Percentiles rank a stretch among this genome's conserved stretches.
These are phyloP conservation scores for Phytophthora hybrid DNA, from an alignment of 352 stramenopile species.

Conservation along the genomic window DNA sequence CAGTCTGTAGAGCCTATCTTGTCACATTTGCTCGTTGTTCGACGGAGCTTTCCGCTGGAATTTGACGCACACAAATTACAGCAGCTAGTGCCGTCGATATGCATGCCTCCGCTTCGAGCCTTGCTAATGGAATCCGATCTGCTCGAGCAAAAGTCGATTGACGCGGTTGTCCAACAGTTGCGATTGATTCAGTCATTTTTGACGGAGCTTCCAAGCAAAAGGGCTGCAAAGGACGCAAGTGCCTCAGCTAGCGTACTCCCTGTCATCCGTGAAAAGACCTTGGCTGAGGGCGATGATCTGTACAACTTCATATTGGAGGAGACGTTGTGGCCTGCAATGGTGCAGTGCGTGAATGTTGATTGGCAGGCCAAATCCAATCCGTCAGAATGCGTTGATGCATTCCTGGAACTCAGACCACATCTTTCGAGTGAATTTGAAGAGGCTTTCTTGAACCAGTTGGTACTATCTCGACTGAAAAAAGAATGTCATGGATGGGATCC, in stretches of 20 bases:
- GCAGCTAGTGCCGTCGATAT: conserved; percentile 75
- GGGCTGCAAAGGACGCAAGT: conserved; percentile 3
- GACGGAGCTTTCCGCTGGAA: conserved; percentile 58
- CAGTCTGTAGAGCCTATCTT: conserved; percentile 57
- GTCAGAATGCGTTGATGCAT: conserved; percentile 52
- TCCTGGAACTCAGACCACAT: conserved; percentile 58
- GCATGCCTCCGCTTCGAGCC: conserved; percentile 64
- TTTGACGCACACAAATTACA: conserved; percentile 83
- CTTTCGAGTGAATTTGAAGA: conserved; percentile 59
- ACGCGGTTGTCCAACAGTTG: conserved; percentile 55
- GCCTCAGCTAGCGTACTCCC: conserved; percentile 53
- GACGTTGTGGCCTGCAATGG: conserved; percentile 71
- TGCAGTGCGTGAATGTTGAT: conserved; percentile 73
- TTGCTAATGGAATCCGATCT: conserved; percentile 56
- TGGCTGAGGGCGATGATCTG: conserved; percentile 63
- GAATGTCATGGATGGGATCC: conserved; percentile 74
- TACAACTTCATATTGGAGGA: conserved; percentile 87
- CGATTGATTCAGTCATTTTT: conserved; percentile 70
- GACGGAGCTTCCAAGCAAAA: conserved; percentile 46
- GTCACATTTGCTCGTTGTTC: conserved; percentile 50
- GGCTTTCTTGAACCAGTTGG: conserved; percentile 66
- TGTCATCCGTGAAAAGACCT: conserved; percentile 72
- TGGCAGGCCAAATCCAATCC: conserved; percentile 59
- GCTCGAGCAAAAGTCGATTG: conserved; percentile 37
- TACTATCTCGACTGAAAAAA: conserved; percentile 77